A percentile compares a stretch with the other conserved stretches of the same genome.
Evolutionary conservation across 2,329 filamentous ascomycete genomes (phyloP).

Genomic region (Pseudogymnoascus sp.): DNA sequence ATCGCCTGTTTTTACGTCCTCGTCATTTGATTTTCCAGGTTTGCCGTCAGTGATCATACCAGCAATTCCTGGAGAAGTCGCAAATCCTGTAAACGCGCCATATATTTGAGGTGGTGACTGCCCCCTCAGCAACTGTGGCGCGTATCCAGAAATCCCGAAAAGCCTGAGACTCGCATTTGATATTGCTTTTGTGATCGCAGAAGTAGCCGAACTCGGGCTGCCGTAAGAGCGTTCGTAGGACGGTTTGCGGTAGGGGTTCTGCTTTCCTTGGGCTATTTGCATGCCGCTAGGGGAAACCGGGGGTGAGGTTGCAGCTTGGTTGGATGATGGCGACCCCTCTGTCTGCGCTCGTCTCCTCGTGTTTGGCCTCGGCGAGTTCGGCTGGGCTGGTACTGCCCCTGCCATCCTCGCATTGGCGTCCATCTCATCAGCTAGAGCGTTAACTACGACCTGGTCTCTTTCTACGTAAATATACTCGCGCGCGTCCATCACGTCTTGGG

Average conservation of each 20-base stretch:
- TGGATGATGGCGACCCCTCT: conserved; percentile 61
- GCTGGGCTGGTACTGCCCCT: conserved; percentile 33
- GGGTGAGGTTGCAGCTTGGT: conserved; percentile 59
- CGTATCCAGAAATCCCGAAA: conserved; percentile 59
- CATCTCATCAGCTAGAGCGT: conserved; percentile 91
- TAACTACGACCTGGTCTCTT: conserved; percentile 90
- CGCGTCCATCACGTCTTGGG: conserved; percentile 82
- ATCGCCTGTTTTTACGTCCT: conserved; percentile 70
- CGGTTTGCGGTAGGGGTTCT: conserved; percentile 59
- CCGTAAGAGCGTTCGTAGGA: conserved; percentile 79
- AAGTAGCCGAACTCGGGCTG: conserved; percentile 65
- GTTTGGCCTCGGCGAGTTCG: conserved; percentile 46
- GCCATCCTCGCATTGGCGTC: conserved; percentile 59
- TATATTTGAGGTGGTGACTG: conserved; percentile 68
- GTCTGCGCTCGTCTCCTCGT: conserved; percentile 72
- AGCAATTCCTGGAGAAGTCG: conserved; percentile 51
- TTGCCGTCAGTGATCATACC: conserved; percentile 63
- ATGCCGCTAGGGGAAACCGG: conserved; percentile 59
- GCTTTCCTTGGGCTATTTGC: conserved; percentile 61
- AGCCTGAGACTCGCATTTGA: conserved; percentile 78
- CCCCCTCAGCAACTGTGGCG: conserved; percentile 54
- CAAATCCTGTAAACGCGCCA: conserved; percentile 77
- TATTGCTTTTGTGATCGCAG: conserved; percentile 88
- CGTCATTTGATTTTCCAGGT: conserved; percentile 55
- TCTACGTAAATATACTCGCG: conserved; percentile 94